phyloP scores from a whole-genome alignment of 148 eudicot species.

The Camellia granthamiana region DNA sequence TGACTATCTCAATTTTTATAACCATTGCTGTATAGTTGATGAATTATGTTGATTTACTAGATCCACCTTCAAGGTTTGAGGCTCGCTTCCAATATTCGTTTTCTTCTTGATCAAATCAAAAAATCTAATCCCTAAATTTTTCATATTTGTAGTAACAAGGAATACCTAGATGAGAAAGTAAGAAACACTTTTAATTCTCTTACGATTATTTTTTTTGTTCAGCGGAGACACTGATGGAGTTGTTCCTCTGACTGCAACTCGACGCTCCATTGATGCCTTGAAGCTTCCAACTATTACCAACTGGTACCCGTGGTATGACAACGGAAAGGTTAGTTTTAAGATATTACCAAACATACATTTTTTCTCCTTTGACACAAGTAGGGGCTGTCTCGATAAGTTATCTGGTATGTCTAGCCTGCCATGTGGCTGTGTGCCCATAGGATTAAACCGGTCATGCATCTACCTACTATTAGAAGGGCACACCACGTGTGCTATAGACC shows the following conservation, averaged over 20 bases:
- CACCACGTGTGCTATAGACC: too few relatives aligned
- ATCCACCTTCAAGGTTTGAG: background rate
- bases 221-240: slow-evolving; percentile 48
- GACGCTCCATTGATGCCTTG: slow-evolving; percentile 77
- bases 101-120: background rate
- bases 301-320: slow-evolving; percentile 93
- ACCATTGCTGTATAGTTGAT: background rate
- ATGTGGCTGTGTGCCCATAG: too few relatives aligned
- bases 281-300: slow-evolving; percentile 69
- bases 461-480: too few relatives aligned
- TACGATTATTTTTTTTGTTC: background rate
- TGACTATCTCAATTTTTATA: background rate
- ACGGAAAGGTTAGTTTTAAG: slow-evolving; percentile 56
- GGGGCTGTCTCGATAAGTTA: too few relatives aligned
- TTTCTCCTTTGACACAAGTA: background rate
- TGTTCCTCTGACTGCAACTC: slow-evolving; percentile 93
- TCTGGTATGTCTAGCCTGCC: too few relatives aligned
- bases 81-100: background rate
- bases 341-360: background rate
- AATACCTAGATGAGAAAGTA: background rate
- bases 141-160: background rate
- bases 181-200: background rate
- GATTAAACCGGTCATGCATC: too few relatives aligned
- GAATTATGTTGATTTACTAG: background rate
- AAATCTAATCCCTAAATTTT: background rate